Evolutionary conservation across 805 yeast genomes (phyloP), one percentile per base, ranked within the genome.

Genomic region (Tanozyma kutaoensis): DNA sequence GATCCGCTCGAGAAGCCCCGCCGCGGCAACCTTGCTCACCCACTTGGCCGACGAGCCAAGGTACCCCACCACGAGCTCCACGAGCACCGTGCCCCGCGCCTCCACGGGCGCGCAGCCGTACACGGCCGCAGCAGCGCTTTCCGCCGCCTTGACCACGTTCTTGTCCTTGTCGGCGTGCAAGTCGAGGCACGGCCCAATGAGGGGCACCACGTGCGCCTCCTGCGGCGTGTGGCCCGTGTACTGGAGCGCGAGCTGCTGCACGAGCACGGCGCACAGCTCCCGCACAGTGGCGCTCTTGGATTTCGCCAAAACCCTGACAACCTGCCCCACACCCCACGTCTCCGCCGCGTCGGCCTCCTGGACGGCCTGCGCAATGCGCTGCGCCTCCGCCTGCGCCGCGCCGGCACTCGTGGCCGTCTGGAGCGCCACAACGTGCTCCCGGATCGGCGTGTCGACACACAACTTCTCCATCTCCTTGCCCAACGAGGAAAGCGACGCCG

Each of bases 31-130:
- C 52, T 88, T 88, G 26, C 84, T 69, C 52, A 82, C 91, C 94
- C 95, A 86, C 55, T 86, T 88, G 24, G 95, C 94, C 29, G 93
- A 72, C 2, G 86, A 72, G 34, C 66, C 61, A 40, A 88, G 66
- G 49, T 79, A 85, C 4, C 42, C 50, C 34, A 80, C 51, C 19
- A 85, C 47, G 30, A 57, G 64, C 30, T 76, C 71, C 26, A 88
- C 48, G 20, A 86, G 63, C 11, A 70, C 67, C n/a, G 84, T 62
- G 2, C 85, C 73, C 29, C 76, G 63, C 2, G 91, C 86, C 52
- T 82, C 93, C 11, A 68, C 59, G 24, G 93, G 85, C 58, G 68
- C 78, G 35, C 71, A 55, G 7, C 75, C 76, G 40, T 73, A 68
- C 22, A 85, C 55, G 12, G 82, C 55, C 43, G 80, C 91, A 23